A percentile compares a stretch with the other conserved stretches of the same genome.
Evolutionary conservation across 2,329 filamentous ascomycete species (phyloP).

Genomic region (Venturia oleaginea): DNA sequence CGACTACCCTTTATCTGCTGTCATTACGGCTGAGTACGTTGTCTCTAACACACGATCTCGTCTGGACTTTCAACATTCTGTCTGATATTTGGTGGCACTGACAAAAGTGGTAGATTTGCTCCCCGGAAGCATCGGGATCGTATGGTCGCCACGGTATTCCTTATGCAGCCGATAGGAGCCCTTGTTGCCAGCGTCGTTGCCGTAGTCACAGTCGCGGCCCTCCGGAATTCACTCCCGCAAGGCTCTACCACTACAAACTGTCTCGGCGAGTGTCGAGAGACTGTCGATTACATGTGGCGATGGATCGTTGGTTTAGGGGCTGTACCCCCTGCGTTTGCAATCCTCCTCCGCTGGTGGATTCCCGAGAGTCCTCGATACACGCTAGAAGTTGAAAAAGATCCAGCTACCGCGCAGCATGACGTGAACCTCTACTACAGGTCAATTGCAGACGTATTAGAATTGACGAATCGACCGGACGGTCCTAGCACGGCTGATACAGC

Average conservation of each 20-base stretch:
- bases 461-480: not conserved
- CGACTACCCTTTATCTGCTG: slow-evolving; percentile 58
- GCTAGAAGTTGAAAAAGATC: slow-evolving; percentile 30
- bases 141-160: slow-evolving; percentile 35
- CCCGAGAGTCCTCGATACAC: slow-evolving; percentile 33
- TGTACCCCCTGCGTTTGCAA: slow-evolving; percentile 28
- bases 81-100: not conserved
- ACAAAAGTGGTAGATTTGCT: slow-evolving; percentile 32
- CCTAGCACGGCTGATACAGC: not conserved
- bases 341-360: slow-evolving; percentile 32
- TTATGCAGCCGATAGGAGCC: slow-evolving; percentile 35
- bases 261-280: slow-evolving; percentile 18
- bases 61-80: not conserved
- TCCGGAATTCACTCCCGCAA: slow-evolving; percentile 18
- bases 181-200: slow-evolving; percentile 29
- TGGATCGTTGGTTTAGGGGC: slow-evolving; percentile 32
- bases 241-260: slow-evolving; percentile 2
- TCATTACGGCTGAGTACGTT: slow-evolving; percentile 57
- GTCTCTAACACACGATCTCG: not conserved
- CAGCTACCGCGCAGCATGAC: slow-evolving; percentile 24
- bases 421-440: slow-evolving; percentile 7
- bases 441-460: not conserved
- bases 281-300: slow-evolving; percentile 32
- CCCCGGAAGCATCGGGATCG: slow-evolving; percentile 28
- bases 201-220: slow-evolving; percentile 21